Conservation (phyloP, 2,329 filamentous ascomycete species). For the Teratosphaeria viscida region DNA sequence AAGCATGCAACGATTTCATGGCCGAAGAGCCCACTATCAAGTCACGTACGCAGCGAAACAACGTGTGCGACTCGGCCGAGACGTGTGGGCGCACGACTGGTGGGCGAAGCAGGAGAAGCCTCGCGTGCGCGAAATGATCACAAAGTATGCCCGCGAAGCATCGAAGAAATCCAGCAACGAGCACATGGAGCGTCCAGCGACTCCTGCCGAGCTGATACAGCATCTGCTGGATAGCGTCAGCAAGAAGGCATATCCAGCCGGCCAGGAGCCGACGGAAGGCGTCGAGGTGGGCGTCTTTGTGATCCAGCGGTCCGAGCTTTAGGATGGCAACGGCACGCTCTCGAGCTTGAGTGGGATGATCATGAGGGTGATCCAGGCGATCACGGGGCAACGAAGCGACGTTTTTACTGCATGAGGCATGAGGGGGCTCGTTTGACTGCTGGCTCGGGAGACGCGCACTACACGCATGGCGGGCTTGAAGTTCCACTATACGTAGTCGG, state of each 20-base stretch:
- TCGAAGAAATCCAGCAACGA: constrained; percentile 28
- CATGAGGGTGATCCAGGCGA: not conserved
- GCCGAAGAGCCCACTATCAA: constrained; percentile 25
- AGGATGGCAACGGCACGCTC: not conserved
- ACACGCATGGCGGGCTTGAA: not conserved
- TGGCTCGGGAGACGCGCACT: not conserved
- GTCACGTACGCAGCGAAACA: constrained; percentile 42
- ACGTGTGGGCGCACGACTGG: constrained; percentile 50
- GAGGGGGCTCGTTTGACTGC: not conserved
- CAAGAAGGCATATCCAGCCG: constrained; percentile 37
- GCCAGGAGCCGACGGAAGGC: constrained; percentile 33
- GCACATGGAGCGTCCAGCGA: constrained; percentile 24
- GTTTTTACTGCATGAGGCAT: not conserved
- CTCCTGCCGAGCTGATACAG: constrained; percentile 45
- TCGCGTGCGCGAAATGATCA: constrained; percentile 43
- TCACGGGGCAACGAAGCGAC: not conserved
- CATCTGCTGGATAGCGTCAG: constrained; percentile 51
- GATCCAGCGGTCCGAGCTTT: constrained; percentile 24
- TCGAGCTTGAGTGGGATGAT: not conserved
- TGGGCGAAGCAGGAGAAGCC: constrained; percentile 55
- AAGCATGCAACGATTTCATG: constrained; percentile 21
- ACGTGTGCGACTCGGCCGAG: constrained; percentile 40
- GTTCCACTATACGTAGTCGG: not conserved
- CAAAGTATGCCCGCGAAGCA: constrained; percentile 34
- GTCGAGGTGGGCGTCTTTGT: constrained; percentile 41